phyloP scores from a whole-genome alignment of 2,329 filamentous ascomycete species.

The Pseudogymnoascus sp. region DNA sequence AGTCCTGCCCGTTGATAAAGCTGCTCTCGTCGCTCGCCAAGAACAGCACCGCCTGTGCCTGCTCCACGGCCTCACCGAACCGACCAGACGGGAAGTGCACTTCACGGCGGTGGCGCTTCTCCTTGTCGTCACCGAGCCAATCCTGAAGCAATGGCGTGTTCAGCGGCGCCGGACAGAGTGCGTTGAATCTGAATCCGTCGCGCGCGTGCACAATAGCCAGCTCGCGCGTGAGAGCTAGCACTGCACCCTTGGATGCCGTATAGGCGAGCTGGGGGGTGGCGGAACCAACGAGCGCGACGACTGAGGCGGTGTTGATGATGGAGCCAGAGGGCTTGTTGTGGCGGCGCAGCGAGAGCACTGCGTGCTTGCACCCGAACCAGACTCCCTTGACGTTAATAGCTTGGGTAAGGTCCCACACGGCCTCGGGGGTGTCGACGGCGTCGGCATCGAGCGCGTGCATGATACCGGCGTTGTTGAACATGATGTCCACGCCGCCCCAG shows the following conservation, averaged over 20 bases:
- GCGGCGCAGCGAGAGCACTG: conserved; percentile 57
- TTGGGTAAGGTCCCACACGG: conserved; percentile 70
- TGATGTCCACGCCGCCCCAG: conserved; percentile 65
- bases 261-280: conserved; percentile 68
- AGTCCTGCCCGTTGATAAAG: conserved; percentile 71
- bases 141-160: conserved; percentile 71
- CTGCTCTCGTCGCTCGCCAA: conserved; percentile 67
- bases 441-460: conserved; percentile 62
- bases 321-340: conserved; percentile 59
- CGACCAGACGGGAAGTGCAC: conserved; percentile 68
- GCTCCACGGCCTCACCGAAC: conserved; percentile 71
- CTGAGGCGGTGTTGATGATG: conserved; percentile 67
- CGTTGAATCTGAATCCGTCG: conserved; percentile 68
- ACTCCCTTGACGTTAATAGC: conserved; percentile 74
- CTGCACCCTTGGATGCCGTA: conserved; percentile 68
- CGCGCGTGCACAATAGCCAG: conserved; percentile 66
- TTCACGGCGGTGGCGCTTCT: conserved; percentile 62
- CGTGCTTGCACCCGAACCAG: conserved; percentile 70
- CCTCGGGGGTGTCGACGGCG: conserved; percentile 61
- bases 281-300: conserved; percentile 64
- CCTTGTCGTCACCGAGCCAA: conserved; percentile 64
- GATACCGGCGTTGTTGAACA: conserved; percentile 76
- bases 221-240: conserved; percentile 65
- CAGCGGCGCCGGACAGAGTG: conserved; percentile 64
- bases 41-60: conserved; percentile 67